A percentile compares a stretch with the other conserved stretches of the same genome.
Conservation (phyloP, 805 yeast species). For the Kluyveromyces aestuarii region DNA sequence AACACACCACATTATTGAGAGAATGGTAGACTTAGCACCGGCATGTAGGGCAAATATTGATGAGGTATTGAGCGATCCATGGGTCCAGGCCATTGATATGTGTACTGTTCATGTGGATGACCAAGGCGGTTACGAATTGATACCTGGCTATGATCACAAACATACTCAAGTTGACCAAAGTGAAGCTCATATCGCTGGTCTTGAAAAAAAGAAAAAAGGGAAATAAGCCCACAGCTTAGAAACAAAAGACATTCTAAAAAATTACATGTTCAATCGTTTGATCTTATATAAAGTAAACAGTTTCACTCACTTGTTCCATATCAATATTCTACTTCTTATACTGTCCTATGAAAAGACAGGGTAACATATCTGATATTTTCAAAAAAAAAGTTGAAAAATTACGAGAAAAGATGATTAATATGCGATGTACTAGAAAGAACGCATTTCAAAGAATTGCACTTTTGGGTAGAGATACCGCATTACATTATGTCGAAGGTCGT, state of each 20-base stretch:
- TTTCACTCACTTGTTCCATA: not conserved
- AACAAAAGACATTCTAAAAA: not conserved
- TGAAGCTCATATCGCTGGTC: slow-evolving; percentile 90
- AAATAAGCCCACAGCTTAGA: not conserved
- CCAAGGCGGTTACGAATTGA: slow-evolving; percentile 30
- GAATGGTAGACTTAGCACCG: slow-evolving; percentile 79
- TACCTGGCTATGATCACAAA: slow-evolving; percentile 49
- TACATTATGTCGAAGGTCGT: slow-evolving; percentile 28
- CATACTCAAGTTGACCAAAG: slow-evolving; percentile 89
- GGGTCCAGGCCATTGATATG: slow-evolving; percentile 57
- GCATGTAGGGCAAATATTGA: slow-evolving; percentile 78
- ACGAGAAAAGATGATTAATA: not conserved
- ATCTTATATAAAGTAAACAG: not conserved
- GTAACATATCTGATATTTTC: not conserved
- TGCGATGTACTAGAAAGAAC: not conserved
- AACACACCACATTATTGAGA: slow-evolving; percentile 54
- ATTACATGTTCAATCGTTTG: not conserved
- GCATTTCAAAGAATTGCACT: not conserved
- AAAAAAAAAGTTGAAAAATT: not conserved
- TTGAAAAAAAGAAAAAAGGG: slow-evolving; percentile 67
- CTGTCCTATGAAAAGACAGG: not conserved
- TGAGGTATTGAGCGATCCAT: slow-evolving; percentile 63
- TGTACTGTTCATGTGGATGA: slow-evolving; percentile 48
- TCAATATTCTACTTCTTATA: not conserved
- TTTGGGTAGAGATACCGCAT: not conserved